These are phyloP conservation scores for Heracleum sosnowskyi DNA, from an alignment of 129 eudicot genomes.

Conservation along the genomic window DNA sequence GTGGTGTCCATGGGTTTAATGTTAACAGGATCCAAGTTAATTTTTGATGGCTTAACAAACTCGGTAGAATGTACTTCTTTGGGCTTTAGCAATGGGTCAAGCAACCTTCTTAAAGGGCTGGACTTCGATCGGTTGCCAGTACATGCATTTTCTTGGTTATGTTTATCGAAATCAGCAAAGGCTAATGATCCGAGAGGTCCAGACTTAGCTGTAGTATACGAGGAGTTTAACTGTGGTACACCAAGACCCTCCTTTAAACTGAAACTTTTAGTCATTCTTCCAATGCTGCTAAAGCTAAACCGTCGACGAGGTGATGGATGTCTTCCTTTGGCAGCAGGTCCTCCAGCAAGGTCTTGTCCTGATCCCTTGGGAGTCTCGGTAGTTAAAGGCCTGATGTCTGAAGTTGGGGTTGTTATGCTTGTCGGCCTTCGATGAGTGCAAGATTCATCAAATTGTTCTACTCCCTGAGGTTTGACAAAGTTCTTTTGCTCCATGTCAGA, in stretches of 20 bases:
- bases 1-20: slow-evolving; percentile 5
- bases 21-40: neutral
- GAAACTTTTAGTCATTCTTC: slow-evolving; percentile 65
- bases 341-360: slow-evolving; percentile 22
- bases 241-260: slow-evolving; percentile 60
- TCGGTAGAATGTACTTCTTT: slow-evolving; percentile 40
- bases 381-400: slow-evolving; percentile 14
- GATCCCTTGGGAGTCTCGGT: slow-evolving; percentile 13
- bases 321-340: slow-evolving; percentile 30
- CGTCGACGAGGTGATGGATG: slow-evolving; percentile 52
- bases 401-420: neutral
- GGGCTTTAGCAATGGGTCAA: slow-evolving; percentile 70
- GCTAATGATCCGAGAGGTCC: slow-evolving; percentile 44
- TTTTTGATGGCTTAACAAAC: slow-evolving; percentile 24
- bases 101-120: slow-evolving; percentile 79
- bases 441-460: neutral
- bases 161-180: slow-evolving; percentile 28
- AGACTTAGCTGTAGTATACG: slow-evolving; percentile 36
- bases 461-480: slow-evolving; percentile 3
- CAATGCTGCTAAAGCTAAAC: slow-evolving; percentile 59
- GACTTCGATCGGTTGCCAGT: slow-evolving; percentile 41
- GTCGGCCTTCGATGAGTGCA: neutral
- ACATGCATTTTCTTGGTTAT: slow-evolving; percentile 25
- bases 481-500: slow-evolving; percentile 5
- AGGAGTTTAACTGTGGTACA: slow-evolving; percentile 36